Evolutionary conservation across 2,329 filamentous ascomycete species (phyloP).

Genomic region (Aspergillus japonicus): DNA sequence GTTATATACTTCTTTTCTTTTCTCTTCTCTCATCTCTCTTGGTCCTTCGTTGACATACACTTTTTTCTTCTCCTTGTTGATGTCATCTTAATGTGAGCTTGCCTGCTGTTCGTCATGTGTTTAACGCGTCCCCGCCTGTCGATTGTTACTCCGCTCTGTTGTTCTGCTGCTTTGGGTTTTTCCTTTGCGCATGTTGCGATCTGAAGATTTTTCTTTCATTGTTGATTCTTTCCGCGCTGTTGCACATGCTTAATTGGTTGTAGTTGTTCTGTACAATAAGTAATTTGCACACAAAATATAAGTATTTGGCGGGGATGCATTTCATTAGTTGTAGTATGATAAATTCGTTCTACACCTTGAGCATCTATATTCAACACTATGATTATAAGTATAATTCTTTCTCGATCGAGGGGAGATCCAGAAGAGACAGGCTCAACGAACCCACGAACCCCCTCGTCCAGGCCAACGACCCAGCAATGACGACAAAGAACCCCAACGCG

Average conservation of each 20-base stretch:
- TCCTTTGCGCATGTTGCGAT: conserved; percentile 5
- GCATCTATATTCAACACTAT: too few species aligned
- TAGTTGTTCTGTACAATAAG: conserved; percentile 40
- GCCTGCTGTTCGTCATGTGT: conserved; percentile 28
- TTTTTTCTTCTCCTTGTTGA: conserved; percentile 18
- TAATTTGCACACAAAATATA: conserved; percentile 36
- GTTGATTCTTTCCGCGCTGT: conserved; percentile 9
- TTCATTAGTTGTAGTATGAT: not conserved
- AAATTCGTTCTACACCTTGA: too few species aligned
- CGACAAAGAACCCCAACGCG: too few species aligned
- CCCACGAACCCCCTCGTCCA: conserved; percentile 13
- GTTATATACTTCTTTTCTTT: conserved; percentile 23
- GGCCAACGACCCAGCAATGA: too few species aligned
- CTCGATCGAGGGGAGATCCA: conserved; percentile 5
- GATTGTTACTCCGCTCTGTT: conserved; percentile 18
- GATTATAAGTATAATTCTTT: not conserved
- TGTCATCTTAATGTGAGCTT: conserved; percentile 20
- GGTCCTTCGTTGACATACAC: conserved; percentile 17
- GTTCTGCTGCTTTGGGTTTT: conserved; percentile 4
- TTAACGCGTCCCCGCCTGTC: conserved; percentile 26
- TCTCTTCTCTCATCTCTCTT: conserved; percentile 16
- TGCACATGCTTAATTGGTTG: conserved; percentile 26
- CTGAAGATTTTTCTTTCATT: conserved; percentile 20
- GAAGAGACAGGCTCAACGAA: conserved; percentile 40
- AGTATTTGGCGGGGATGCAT: conserved; percentile 30